Evolutionary conservation across 139 green algal genomes (phyloP), one percentile per base, ranked within the genome.

Genomic region (Spirogloea muscicola): DNA sequence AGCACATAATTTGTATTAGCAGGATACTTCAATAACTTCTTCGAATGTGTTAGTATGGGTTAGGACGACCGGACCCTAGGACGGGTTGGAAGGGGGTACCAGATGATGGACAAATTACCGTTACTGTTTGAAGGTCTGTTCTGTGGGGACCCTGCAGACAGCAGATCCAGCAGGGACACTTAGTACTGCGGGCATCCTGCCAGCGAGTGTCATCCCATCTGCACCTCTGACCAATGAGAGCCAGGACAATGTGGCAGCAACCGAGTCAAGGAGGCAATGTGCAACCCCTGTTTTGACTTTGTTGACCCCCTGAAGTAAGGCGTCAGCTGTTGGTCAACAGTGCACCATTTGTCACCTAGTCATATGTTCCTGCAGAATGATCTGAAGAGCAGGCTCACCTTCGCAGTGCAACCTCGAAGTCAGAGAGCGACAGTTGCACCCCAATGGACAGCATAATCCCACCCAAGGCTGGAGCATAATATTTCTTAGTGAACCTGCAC

Each of bases 381-480:
- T 55, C 21, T 21, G n/a, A 21, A n/a, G 21, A 21, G 21, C 21
- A 7, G 27, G 25, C 41, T 55, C 27, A 77, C 69, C 43, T 77
- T 68, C 34, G 25, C 21, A 80, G 58, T 34, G 34, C 66, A 33
- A 33, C 16, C 13, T 29, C 37, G 48, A 81, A 81, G 46, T 81
- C 74, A 0, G 42, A 6, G 27, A 76, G 39, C 13, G 34, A 61
- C 3, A 81, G 74, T 31, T 81, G 39, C 16, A 81, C 51, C 34
- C 74, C 74, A 16, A 81, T 72, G 39, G 65, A 72, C 29, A 81
- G 65, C 74, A 81, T 81, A 36, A 81, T 78, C 25, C 39, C 39
- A 27, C 74, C 74, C 18, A 81, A 64, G 5, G 74, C 74, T 3
- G 74, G 65, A 31, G 74, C 51, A 37, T 81, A 81, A 64, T 68